These are phyloP conservation scores for Fusarium robinianum DNA, from an alignment of 2,329 filamentous ascomycete genomes.

Conservation along the genomic window DNA sequence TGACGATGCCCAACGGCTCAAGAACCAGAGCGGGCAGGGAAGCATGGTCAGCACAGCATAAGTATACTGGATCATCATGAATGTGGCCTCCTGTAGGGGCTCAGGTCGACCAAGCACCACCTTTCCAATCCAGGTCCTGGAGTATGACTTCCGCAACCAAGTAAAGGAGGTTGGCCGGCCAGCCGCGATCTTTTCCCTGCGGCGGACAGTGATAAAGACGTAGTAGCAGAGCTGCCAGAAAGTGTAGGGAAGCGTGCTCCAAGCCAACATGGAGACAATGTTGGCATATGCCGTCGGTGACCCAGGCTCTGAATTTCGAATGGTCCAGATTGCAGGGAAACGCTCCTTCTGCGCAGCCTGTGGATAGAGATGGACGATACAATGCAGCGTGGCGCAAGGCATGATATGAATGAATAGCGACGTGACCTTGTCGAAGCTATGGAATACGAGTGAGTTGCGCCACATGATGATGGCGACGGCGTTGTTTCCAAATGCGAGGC, in stretches of 20 bases:
- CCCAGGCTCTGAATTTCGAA: constrained; percentile 71
- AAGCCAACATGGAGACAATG: constrained; percentile 83
- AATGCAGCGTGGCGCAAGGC: constrained; percentile 93
- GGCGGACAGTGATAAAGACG: constrained; percentile 90
- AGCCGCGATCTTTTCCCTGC: constrained; percentile 93
- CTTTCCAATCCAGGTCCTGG: constrained; percentile 85
- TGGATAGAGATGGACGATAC: constrained; percentile 81
- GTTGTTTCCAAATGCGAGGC: constrained; percentile 93
- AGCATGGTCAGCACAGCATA: constrained; percentile 94
- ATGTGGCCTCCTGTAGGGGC: constrained; percentile 79
- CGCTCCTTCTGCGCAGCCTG: constrained; percentile 65
- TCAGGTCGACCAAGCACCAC: constrained; percentile 79
- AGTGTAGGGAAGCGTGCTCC: constrained; percentile 91
- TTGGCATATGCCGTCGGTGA: constrained; percentile 78
- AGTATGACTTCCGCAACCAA: constrained; percentile 91
- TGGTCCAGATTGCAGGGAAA: constrained; percentile 84
- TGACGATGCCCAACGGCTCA: constrained; percentile 79
- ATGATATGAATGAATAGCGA: constrained; percentile 99
- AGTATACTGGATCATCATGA: constrained; percentile 93
- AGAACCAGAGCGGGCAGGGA: constrained; percentile 94
- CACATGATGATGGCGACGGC: constrained; percentile 98
- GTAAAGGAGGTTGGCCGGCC: constrained; percentile 96
- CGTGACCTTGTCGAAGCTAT: constrained; percentile 97
- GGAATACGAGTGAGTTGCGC: constrained; percentile 97
- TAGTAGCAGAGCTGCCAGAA: constrained; percentile 94